Percentiles rank a stretch among this genome's conserved stretches.
Evolutionary conservation across 164 flowering plant species (phyloP).

Genomic region (Macadamia integrifolia): DNA sequence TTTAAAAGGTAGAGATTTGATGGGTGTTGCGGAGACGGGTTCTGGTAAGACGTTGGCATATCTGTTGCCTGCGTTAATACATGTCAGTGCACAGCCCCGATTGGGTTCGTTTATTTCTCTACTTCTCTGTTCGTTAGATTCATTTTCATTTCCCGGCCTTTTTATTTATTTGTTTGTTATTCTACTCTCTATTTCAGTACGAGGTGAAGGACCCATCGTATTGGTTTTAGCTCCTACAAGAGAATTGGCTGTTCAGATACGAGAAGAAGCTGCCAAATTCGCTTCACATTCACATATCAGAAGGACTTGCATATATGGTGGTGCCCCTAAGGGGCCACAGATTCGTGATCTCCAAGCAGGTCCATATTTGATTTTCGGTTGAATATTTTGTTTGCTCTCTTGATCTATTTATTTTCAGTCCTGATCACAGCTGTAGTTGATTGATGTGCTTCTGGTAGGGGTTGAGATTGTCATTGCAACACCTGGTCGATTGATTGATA

Average conservation of each 20-base stretch:
- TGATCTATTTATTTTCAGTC: neutral
- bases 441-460: neutral
- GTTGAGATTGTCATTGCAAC: slow-evolving; percentile 1
- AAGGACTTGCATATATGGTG: slow-evolving; percentile 73
- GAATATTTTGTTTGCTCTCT: neutral
- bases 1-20: slow-evolving; percentile 84
- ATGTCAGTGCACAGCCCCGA: slow-evolving; percentile 90
- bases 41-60: slow-evolving; percentile 97
- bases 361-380: slow-evolving; percentile 9
- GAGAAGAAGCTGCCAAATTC: slow-evolving; percentile 61
- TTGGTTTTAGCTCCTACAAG: slow-evolving; percentile 72
- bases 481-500: neutral
- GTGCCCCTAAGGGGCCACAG: slow-evolving; percentile 85
- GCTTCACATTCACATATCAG: slow-evolving; percentile 43
- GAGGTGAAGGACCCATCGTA: slow-evolving; percentile 68
- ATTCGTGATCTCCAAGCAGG: slow-evolving; percentile 76
- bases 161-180: neutral
- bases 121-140: neutral
- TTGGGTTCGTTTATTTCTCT: slow-evolving; percentile 46
- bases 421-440: neutral
- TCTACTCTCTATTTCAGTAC: slow-evolving; percentile 30
- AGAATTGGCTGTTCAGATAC: slow-evolving; percentile 80
- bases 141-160: neutral
- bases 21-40: slow-evolving; percentile 99
- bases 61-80: slow-evolving; percentile 84